A percentile compares a stretch with the other conserved stretches of the same genome.
Conservation (phyloP, 176 grass and related monocot species). For the Bonia amplexicaulis region DNA sequence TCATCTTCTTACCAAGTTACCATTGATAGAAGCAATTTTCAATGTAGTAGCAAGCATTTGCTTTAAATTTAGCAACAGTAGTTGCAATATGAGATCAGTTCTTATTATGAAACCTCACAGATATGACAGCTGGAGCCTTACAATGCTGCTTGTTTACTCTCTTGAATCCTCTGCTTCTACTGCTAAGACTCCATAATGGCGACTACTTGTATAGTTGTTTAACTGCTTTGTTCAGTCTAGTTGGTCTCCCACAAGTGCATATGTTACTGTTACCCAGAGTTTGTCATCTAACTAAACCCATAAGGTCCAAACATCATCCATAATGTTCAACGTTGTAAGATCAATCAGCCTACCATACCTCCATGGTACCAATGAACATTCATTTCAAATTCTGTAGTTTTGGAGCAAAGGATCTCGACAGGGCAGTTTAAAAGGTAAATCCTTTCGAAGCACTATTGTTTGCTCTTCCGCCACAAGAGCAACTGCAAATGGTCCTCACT, state of each 20-base stretch:
- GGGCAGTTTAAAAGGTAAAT: conserved; percentile 56
- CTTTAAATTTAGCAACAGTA: background rate
- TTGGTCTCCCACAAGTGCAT: background rate
- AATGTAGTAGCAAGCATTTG: background rate
- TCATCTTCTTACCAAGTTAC: background rate
- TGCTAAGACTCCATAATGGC: background rate
- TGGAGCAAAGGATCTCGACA: conserved; percentile 40
- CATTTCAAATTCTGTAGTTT: conserved; percentile 39
- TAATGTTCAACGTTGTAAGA: conserved; percentile 35
- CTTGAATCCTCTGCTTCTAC: background rate
- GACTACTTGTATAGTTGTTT: background rate
- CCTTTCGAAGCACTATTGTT: conserved; percentile 45
- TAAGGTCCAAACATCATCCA: no score
- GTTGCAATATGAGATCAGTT: background rate
- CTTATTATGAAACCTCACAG: background rate
- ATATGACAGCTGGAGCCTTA: background rate
- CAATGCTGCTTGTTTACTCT: background rate
- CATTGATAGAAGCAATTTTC: background rate
- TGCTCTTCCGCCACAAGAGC: conserved; percentile 47
- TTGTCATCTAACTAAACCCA: background rate
- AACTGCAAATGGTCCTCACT: conserved; percentile 43
- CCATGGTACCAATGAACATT: conserved; percentile 24
- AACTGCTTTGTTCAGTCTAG: background rate
- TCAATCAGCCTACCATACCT: conserved; percentile 43
- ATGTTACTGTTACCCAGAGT: background rate